A percentile compares a stretch with the other conserved stretches of the same genome.
phyloP scores from a whole-genome alignment of 2,329 filamentous ascomycete genomes.

The Talaromyces sp. region DNA sequence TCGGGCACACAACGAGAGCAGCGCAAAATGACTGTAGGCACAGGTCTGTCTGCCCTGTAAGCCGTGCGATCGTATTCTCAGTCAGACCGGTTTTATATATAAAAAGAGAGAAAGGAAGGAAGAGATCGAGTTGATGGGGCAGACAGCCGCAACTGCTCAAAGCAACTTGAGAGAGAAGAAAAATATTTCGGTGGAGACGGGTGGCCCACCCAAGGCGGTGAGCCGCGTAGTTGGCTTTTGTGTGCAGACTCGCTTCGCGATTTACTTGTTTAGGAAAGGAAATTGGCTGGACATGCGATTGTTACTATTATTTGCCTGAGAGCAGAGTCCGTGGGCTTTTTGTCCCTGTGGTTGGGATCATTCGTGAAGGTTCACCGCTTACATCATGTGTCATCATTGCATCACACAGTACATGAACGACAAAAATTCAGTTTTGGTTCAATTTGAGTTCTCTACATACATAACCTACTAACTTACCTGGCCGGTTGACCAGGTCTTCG shows the following conservation, averaged over 20 bases:
- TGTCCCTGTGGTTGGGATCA: neutral
- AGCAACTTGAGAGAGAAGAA: neutral
- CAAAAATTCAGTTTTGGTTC: neutral
- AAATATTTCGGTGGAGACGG: conserved; percentile 9
- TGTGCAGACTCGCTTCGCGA: conserved; percentile 1
- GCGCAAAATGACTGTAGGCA: neutral
- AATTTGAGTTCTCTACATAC: neutral
- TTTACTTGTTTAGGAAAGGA: neutral
- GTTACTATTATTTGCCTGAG: neutral
- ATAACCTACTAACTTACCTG: neutral
- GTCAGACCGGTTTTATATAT: neutral
- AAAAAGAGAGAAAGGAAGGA: neutral
- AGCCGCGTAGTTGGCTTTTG: conserved; percentile 5
- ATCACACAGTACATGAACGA: neutral
- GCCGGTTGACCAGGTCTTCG: neutral
- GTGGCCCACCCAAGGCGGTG: neutral
- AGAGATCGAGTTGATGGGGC: neutral
- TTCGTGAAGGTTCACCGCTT: neutral
- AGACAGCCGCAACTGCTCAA: neutral
- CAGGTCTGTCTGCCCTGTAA: conserved; percentile 5
- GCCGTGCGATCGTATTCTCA: neutral
- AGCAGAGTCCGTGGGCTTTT: neutral
- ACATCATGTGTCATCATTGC: neutral
- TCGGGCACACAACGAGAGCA: neutral
- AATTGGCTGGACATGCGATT: neutral